Conservation (phyloP, 768 basidiomycete genomes). For the Lentinula guzmanii region DNA sequence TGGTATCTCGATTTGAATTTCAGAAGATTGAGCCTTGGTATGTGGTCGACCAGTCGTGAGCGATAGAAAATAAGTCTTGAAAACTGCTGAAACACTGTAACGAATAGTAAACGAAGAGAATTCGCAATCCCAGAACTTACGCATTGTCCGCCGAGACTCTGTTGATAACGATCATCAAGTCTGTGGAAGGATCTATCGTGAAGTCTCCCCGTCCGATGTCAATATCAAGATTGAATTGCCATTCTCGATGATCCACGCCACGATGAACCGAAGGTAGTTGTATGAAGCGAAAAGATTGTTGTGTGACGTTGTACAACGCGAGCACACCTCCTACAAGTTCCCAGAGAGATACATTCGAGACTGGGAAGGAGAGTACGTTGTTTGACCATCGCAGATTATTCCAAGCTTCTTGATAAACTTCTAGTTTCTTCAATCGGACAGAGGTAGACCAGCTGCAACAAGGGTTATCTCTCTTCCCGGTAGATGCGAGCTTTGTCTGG, state of each 20-base stretch:
- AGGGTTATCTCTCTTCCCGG: conserved; percentile 19
- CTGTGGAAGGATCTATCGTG: conserved; percentile 26
- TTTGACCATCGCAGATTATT: conserved; percentile 16
- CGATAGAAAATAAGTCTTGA: conserved; percentile 11
- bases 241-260: conserved; percentile 18
- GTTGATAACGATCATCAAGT: conserved; percentile 27
- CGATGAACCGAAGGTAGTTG: conserved; percentile 25
- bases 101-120: background rate
- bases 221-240: conserved; percentile 16
- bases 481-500: conserved; percentile 22
- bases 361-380: conserved; percentile 7
- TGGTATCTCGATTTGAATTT: background rate
- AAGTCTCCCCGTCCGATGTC: conserved; percentile 28
- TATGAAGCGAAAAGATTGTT: conserved; percentile 14
- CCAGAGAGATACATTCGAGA: conserved; percentile 20
- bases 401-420: conserved; percentile 22
- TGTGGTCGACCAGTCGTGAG: conserved; percentile 10
- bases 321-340: conserved; percentile 29
- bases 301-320: conserved; percentile 11
- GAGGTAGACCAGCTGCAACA: conserved; percentile 13
- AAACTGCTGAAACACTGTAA: background rate
- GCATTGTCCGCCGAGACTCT: background rate
- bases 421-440: conserved; percentile 19
- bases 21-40: background rate
- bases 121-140: background rate